Percentiles rank a stretch among this genome's conserved stretches.
These are phyloP conservation scores for Gaertneriomyces semiglobifer DNA, from an alignment of 192 early-diverging fungal species.

Conservation along the genomic window DNA sequence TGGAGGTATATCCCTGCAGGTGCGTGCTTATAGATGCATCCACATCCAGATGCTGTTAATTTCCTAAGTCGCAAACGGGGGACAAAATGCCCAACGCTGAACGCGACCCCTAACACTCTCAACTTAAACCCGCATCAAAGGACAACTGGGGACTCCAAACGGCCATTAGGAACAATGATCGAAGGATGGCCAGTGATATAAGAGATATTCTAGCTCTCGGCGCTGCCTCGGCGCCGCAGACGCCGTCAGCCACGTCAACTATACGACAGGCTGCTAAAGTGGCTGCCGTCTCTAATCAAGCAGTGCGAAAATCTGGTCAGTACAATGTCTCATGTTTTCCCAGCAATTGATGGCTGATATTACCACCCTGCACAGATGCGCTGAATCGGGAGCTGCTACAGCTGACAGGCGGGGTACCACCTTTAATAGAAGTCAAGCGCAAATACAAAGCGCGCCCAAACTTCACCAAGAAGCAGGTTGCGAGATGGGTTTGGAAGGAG, in stretches of 20 bases:
- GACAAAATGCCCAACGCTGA: too few relatives aligned
- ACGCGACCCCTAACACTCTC: too few relatives aligned
- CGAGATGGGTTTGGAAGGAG: constrained; percentile 56
- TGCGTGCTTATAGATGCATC: too few relatives aligned
- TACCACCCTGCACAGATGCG: constrained; percentile 10
- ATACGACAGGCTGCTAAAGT: constrained; percentile 27
- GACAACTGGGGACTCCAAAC: too few relatives aligned
- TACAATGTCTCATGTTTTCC: not conserved
- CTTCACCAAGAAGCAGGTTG: constrained; percentile 58
- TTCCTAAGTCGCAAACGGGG: too few relatives aligned
- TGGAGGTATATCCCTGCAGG: too few relatives aligned
- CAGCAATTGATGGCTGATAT: constrained; percentile 3
- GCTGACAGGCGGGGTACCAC: constrained; percentile 67
- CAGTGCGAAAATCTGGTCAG: constrained; percentile 11
- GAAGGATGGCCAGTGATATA: constrained; percentile 46
- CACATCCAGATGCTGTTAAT: too few relatives aligned
- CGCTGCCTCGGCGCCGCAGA: constrained; percentile 33
- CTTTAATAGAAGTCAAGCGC: constrained; percentile 56
- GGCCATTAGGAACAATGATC: not conserved
- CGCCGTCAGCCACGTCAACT: constrained; percentile 2
- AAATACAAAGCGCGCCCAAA: constrained; percentile 71
- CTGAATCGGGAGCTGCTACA: constrained; percentile 61
- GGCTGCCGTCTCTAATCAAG: not conserved
- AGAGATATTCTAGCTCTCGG: constrained; percentile 60
- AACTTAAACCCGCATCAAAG: too few relatives aligned